A percentile compares a stretch with the other conserved stretches of the same genome.
phyloP scores from a whole-genome alignment of 768 basidiomycete species.

The Xerocomus brunneocitrinus region DNA sequence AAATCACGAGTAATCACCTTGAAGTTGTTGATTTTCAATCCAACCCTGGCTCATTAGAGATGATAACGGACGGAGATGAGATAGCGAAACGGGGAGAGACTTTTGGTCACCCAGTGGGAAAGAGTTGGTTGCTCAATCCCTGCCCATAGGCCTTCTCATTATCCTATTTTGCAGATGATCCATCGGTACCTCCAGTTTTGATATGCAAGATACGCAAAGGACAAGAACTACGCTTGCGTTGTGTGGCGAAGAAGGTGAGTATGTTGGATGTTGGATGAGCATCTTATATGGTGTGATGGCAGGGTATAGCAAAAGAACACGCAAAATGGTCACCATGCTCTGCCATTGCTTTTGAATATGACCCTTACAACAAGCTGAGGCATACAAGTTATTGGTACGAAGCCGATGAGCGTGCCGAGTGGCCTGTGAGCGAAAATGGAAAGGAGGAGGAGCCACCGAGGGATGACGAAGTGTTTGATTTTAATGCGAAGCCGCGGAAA shows the following conservation, averaged over 20 bases:
- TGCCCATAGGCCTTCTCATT: conserved; percentile 4
- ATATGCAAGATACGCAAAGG: conserved; percentile 92
- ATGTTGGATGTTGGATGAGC: not conserved
- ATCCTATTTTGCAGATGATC: conserved; percentile 46
- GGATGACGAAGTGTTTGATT: conserved; percentile 85
- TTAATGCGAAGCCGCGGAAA: conserved; percentile 76
- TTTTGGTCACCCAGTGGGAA: conserved; percentile 84
- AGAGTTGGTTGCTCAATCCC: conserved; percentile 46
- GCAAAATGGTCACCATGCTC: conserved; percentile 99
- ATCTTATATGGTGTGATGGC: conserved; percentile 1
- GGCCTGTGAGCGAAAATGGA: conserved; percentile 88
- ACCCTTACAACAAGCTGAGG: conserved; percentile 94
- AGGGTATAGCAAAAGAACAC: conserved; percentile 98
- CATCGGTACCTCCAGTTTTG: conserved; percentile 61
- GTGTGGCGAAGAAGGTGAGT: conserved; percentile 90
- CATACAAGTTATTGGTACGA: conserved; percentile 98
- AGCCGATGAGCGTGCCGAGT: conserved; percentile 72
- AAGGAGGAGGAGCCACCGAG: conserved; percentile 75
- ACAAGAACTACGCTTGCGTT: conserved; percentile 81
- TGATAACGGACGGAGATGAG: conserved; percentile 54
- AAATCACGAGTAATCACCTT: conserved; percentile 83
- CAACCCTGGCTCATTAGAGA: conserved; percentile 36
- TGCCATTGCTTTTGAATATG: conserved; percentile 94
- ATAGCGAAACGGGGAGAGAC: conserved; percentile 64
- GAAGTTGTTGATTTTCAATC: conserved; percentile 48